Evolutionary conservation across 2,329 filamentous ascomycete species (phyloP), one percentile per base, ranked within the genome.

Genomic region (Bertia moriformis): DNA sequence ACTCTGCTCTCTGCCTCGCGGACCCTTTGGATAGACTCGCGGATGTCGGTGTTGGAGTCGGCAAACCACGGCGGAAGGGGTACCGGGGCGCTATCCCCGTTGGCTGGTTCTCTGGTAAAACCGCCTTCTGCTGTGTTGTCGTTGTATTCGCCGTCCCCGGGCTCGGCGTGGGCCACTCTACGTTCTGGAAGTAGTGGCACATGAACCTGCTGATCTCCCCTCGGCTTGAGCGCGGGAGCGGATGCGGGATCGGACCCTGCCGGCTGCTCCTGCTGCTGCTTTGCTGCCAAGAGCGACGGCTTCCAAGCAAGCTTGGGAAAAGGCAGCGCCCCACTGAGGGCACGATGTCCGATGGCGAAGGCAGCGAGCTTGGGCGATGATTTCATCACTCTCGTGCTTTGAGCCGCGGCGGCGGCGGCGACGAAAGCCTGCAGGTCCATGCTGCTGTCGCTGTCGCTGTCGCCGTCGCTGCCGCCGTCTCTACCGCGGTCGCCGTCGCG

Each of bases 261-360:
- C 7, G 47, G 43, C 35, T 49, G 49, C 7, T 53, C n/a, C 46
- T 1, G 42, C 40, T 4, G 47, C 43, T 5, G 50, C 47, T 40
- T 62, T 65, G 44, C 63, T 66, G 4, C 58, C 58, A 43, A 76
- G 77, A n/a, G n/a, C 1, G 67, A 70, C 2, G 73, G 78, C 39
- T 73, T 78, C 66, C 71, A 77, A 35, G 82, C 76, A 1, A 94
- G 67, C 51, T 86, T 89, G 48, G 94, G 87, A 51, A 98, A 98
- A 0, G 91, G 91, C 4, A 98, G 58, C 0, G 88, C 86, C 0
- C 89, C 89, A 46, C 74, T 73, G 51, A 93, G 18, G 54, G 46
- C n/a, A n/a, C n/a, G n/a, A n/a, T n/a, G n/a, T n/a, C n/a, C n/a
- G n/a, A 37, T 57, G 53, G 10, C 44, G 38, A 1, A 41, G n/a